Evolutionary conservation across 2,329 filamentous ascomycete genomes (phyloP).

Genomic region (Beauveria caledonica): DNA sequence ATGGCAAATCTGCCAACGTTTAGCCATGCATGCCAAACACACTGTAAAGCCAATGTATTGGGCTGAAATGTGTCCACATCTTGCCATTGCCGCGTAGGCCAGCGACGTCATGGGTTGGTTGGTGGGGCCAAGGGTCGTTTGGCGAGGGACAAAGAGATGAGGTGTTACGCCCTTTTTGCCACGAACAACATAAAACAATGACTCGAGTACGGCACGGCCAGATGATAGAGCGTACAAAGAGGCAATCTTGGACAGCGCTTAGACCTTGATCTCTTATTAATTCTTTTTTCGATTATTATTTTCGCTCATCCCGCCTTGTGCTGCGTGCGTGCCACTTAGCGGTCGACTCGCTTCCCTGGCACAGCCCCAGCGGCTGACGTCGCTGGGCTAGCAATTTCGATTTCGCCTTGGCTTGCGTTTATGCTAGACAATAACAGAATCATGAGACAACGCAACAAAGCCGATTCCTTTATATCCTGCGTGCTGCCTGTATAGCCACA

Average conservation of each 20-base stretch:
- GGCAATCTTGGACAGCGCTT: not conserved
- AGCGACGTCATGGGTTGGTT: constrained; percentile 1
- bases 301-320: not conserved
- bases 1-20: not conserved
- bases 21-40: not conserved
- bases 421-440: not conserved
- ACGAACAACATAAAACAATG: not conserved
- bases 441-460: not conserved
- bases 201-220: not conserved
- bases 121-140: not conserved
- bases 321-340: not conserved
- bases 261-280: not conserved
- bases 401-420: not conserved
- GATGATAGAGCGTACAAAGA: not conserved
- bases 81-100: constrained; percentile 1
- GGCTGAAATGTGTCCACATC: not conserved
- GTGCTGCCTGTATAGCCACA: not conserved
- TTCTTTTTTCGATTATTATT: not conserved
- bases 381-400: not conserved
- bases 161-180: not conserved
- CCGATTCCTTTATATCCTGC: not conserved
- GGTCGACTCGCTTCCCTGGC: not conserved
- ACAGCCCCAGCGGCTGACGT: constrained; percentile 11
- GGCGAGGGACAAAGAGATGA: not conserved
- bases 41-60: not conserved